These are phyloP conservation scores for Calonectria hongkongensis DNA, from an alignment of 2,329 filamentous ascomycete genomes.

Conservation along the genomic window DNA sequence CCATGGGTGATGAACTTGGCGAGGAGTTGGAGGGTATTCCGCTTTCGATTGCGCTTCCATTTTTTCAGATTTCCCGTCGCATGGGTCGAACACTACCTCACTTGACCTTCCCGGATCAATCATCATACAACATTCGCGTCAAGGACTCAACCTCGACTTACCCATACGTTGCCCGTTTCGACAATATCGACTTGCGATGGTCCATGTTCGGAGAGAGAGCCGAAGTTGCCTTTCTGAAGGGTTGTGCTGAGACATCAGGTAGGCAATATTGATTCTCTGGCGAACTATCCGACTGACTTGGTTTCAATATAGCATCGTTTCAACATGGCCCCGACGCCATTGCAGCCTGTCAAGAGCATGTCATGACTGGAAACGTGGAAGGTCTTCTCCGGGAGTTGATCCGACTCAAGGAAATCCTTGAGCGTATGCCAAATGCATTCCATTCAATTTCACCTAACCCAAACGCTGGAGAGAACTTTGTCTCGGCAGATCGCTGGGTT, in stretches of 20 bases:
- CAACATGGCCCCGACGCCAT: constrained; percentile 71
- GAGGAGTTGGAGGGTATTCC: constrained; percentile 71
- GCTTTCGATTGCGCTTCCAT: constrained; percentile 68
- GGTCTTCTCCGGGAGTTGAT: constrained; percentile 70
- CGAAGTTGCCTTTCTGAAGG: constrained; percentile 71
- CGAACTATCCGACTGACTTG: background rate
- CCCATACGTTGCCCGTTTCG: constrained; percentile 71
- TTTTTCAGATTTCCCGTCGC: constrained; percentile 69
- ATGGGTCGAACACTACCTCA: constrained; percentile 72
- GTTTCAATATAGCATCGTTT: constrained; percentile 60
- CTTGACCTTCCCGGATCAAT: constrained; percentile 72
- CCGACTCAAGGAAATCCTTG: constrained; percentile 71
- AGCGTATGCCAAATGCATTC: constrained; percentile 72
- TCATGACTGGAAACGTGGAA: constrained; percentile 72
- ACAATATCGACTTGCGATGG: constrained; percentile 73
- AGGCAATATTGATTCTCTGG: background rate
- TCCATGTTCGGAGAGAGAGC: constrained; percentile 72
- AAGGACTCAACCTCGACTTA: constrained; percentile 68
- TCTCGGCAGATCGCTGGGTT: constrained; percentile 69
- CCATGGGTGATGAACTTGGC: constrained; percentile 70
- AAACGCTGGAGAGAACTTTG: constrained; percentile 70
- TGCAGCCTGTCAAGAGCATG: constrained; percentile 71
- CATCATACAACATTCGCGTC: constrained; percentile 72
- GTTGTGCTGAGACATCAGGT: constrained; percentile 66
- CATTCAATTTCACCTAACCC: constrained; percentile 73